Evolutionary conservation across 345 rosid species (phyloP).

Genomic region (Lepidium sativum): DNA sequence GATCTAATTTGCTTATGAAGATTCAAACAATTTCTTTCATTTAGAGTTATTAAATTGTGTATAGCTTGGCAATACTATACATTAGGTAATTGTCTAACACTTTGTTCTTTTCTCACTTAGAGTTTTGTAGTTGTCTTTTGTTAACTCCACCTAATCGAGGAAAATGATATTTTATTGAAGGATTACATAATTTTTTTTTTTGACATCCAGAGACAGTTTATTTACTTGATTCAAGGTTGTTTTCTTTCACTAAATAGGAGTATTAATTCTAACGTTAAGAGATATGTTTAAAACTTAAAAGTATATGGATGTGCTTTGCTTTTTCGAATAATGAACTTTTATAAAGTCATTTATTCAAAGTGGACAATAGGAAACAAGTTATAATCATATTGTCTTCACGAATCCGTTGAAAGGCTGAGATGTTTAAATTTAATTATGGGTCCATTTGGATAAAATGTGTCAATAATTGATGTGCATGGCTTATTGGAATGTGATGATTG

Average conservation of each 20-base stretch:
- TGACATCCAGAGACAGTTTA: neutral
- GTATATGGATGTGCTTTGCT: neutral
- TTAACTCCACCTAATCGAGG: slow-evolving; percentile 2
- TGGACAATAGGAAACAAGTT: slow-evolving; percentile 2
- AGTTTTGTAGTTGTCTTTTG: slow-evolving; percentile 21
- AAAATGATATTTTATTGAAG: neutral
- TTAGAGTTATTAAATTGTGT: neutral
- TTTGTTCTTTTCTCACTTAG: slow-evolving; percentile 9
- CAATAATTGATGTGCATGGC: slow-evolving; percentile 17
- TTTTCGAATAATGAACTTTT: neutral
- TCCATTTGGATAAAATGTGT: neutral
- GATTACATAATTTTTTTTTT: neutral
- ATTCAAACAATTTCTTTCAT: neutral
- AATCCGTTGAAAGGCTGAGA: slow-evolving; percentile 1
- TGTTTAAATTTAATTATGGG: neutral
- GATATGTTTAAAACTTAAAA: neutral
- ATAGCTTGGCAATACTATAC: neutral
- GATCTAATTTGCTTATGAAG: neutral
- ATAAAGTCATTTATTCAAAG: neutral
- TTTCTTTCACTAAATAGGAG: neutral
- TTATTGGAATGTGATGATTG: slow-evolving; percentile 19
- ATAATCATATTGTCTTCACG: slow-evolving; percentile 13
- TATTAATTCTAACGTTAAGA: neutral
- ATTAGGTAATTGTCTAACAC: neutral
- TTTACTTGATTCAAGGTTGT: neutral